A percentile compares a stretch with the other conserved stretches of the same genome.
Evolutionary conservation across 1,139 yeast species (phyloP).

Genomic region (Meyerozyma smithsonii): DNA sequence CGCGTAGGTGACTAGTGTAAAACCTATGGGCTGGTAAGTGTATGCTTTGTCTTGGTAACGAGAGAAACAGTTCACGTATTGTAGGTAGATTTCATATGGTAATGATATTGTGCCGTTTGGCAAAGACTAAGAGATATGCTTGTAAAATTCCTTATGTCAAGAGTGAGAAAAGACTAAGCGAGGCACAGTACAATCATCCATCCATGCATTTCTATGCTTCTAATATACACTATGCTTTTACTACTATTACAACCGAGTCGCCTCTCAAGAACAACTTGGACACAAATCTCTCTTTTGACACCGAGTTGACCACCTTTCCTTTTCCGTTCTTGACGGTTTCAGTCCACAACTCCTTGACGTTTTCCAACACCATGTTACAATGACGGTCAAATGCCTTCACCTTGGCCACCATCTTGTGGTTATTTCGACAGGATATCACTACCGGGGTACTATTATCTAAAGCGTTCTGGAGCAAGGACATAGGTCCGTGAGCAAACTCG

Average conservation of each 20-base stretch:
- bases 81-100: too few species aligned
- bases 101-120: too few species aligned
- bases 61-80: too few species aligned
- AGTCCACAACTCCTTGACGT: constrained; percentile 90
- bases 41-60: too few species aligned
- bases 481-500: constrained; percentile 88
- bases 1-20: too few species aligned
- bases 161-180: too few species aligned
- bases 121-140: too few species aligned
- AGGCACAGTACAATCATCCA: too few species aligned
- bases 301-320: constrained; percentile 67
- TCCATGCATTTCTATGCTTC: background rate
- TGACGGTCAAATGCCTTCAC: constrained; percentile 96
- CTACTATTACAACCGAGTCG: constrained; percentile 84
- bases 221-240: constrained; percentile 37
- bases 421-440: constrained; percentile 85
- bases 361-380: constrained; percentile 86
- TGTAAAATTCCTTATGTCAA: too few species aligned
- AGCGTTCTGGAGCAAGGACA: constrained; percentile 79
- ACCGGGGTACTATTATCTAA: constrained; percentile 72
- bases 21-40: too few species aligned
- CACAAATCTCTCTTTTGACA: constrained; percentile 78
- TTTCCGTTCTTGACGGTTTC: constrained; percentile 61
- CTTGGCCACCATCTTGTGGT: constrained; percentile 83
- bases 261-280: constrained; percentile 91